Evolutionary conservation across 257 asterid genomes (phyloP), one percentile per base, ranked within the genome.

Genomic region (Orobanche coerulescens): DNA sequence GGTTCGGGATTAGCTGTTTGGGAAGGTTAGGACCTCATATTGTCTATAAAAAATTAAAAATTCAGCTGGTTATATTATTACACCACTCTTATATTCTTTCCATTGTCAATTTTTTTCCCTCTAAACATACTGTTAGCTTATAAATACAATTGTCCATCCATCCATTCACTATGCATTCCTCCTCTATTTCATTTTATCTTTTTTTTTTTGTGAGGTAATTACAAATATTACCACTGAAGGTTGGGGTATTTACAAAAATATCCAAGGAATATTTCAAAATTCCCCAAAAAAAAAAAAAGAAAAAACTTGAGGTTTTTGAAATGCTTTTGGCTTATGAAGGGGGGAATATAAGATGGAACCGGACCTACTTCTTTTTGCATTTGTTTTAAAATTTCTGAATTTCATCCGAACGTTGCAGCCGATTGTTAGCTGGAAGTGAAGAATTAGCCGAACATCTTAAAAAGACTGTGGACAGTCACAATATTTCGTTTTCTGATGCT

Each of bases 1-100:
- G 98, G 61, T 92, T 88, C 25, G 98, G 98, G 24, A 88, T 92
- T 67, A 73, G 96, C 84, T 92, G 98, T 72, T 76, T 92, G 66
- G 98, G 98, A 82, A 92, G 98, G 98, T 91, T 70, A 58, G 24
- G 31, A 39, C 62, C 54, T 39, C 56, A 6, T 31, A 34, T 34
- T 46, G n/a, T 52, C 44, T 14, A 18, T 51, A 36, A 36, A 26
- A 34, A 16, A 14, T 4, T 4, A 7, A 44, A 3, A 44, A 0
- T 42, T 14, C 16, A 5, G 13, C 26, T 33, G 10, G 1, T 0
- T 33, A 33, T 7, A 33, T 6, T 33, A 33, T 33, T 33, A 33
- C 23, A 14, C 16, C 16, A 18, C 24, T 44, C 1, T 18, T 44
- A n/a, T n/a, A n/a, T n/a, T n/a, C n/a, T n/a, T n/a, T n/a, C n/a